These are phyloP conservation scores for Neoscytalidium dimidiatum DNA, from an alignment of 2,329 filamentous ascomycete species.

Conservation along the genomic window DNA sequence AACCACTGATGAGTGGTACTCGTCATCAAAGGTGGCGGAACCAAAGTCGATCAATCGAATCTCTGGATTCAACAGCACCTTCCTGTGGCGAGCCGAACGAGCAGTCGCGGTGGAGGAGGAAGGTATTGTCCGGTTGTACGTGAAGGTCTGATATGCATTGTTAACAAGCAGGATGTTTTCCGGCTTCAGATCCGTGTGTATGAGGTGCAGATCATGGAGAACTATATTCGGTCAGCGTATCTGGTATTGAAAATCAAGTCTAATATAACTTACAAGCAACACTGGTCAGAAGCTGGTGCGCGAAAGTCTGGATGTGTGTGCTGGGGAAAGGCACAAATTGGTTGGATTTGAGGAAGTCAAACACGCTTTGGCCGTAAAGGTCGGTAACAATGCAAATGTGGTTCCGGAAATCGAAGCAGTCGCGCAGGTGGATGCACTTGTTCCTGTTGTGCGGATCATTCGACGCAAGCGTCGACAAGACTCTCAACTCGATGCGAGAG, in stretches of 20 bases:
- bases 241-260: not conserved
- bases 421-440: constrained; percentile 92
- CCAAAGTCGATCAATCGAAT: constrained; percentile 70
- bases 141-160: constrained; percentile 67
- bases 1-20: constrained; percentile 69
- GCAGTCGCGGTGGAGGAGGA: constrained; percentile 62
- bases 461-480: constrained; percentile 85
- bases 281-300: constrained; percentile 93
- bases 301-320: constrained; percentile 97
- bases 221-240: constrained; percentile 56
- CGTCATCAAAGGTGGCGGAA: constrained; percentile 68
- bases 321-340: constrained; percentile 96
- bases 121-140: constrained; percentile 67
- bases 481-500: constrained; percentile 88
- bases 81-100: constrained; percentile 61
- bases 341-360: constrained; percentile 96
- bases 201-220: constrained; percentile 93
- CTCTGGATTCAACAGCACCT: constrained; percentile 65
- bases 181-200: constrained; percentile 79
- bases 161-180: constrained; percentile 69
- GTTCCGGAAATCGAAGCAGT: constrained; percentile 95
- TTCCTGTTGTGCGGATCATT: constrained; percentile 93
- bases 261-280: constrained; percentile 77
- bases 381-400: constrained; percentile 88
- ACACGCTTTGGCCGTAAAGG: constrained; percentile 89